Evolutionary conservation across 208 protist species (phyloP), one percentile per base, ranked within the genome.

Genomic region (Leishmania lainsoni): DNA sequence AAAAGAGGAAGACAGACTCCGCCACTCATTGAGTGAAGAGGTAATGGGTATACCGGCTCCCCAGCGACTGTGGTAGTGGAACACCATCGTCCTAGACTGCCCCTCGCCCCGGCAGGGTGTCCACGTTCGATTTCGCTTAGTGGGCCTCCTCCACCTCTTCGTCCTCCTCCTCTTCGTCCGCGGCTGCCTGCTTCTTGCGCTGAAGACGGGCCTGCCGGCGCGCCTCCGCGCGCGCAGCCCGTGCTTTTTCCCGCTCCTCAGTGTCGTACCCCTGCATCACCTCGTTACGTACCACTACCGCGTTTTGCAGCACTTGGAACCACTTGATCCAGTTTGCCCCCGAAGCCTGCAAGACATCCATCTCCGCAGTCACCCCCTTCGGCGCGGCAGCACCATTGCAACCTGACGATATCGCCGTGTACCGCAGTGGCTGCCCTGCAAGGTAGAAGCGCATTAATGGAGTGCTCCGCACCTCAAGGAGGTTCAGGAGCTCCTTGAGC

Each of bases 381-480:
- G 49, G 81, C 10, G 76, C 72, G 16, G 56, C 84, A 45, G 51
- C 77, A 12, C 6, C 85, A 76, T 10, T 68, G 29, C 49, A 69
- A 48, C 9, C 32, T 5, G 26, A 51, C n/a, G 45, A 77, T 87
- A 78, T 84, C 59, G 70, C 87, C 10, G 84, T 87, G 81, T 94
- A 94, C 26, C 92, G 85, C 56, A 97, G 78, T 32, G 79, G 70
- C 75, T 93, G 78, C 3, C 93, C 93, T 42, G 81, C 65, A 5
- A 97, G 68, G 85, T 91, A 97, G 79, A 97, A 95, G 83, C 91
- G 74, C 92, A 97, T 90, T 66, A 77, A 89, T 8, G 93, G 93
- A 0, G 93, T 97, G 86, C 92, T 94, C 39, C 81, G 83, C 70
- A 97, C 85, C 76, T 88, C 87, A 45, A 97, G 83, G 29, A 87